These are phyloP conservation scores for Exophiala sideris DNA, from an alignment of 2,329 filamentous ascomycete species.

Conservation along the genomic window DNA sequence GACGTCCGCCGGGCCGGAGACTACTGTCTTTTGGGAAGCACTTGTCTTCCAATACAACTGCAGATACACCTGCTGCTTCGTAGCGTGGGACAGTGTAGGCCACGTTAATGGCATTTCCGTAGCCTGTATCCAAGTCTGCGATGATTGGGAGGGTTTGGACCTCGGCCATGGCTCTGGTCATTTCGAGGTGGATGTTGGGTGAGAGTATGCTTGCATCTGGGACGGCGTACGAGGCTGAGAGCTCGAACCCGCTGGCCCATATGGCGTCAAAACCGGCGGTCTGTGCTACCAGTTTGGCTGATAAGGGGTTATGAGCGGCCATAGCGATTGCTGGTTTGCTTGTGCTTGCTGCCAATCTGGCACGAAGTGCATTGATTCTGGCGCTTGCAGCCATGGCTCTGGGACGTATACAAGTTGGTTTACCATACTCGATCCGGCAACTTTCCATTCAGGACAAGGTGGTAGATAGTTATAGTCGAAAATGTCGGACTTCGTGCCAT, in stretches of 20 bases:
- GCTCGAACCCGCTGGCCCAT: conserved; percentile 19
- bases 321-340: conserved; percentile 8
- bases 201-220: conserved; percentile 19
- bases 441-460: too few relatives aligned
- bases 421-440: too few relatives aligned
- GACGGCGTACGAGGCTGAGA: conserved; percentile 14
- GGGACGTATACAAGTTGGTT: too few relatives aligned
- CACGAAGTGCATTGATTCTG: neutral
- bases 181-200: conserved; percentile 8
- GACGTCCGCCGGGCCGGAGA: conserved; percentile 4
- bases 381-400: neutral
- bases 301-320: conserved; percentile 12
- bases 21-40: conserved; percentile 17
- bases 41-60: conserved; percentile 54
- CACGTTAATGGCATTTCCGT: conserved; percentile 48
- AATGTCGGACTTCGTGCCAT: too few relatives aligned
- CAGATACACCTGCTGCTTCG: conserved; percentile 52
- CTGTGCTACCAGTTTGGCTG: conserved; percentile 12
- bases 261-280: conserved; percentile 11
- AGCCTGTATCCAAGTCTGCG: conserved; percentile 54
- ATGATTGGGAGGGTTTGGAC: conserved; percentile 41
- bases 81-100: conserved; percentile 49
- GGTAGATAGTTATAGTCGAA: too few relatives aligned
- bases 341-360: neutral
- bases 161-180: conserved; percentile 8